Evolutionary conservation across 1,139 yeast species (phyloP).

Genomic region (Suhomyces taliae): DNA sequence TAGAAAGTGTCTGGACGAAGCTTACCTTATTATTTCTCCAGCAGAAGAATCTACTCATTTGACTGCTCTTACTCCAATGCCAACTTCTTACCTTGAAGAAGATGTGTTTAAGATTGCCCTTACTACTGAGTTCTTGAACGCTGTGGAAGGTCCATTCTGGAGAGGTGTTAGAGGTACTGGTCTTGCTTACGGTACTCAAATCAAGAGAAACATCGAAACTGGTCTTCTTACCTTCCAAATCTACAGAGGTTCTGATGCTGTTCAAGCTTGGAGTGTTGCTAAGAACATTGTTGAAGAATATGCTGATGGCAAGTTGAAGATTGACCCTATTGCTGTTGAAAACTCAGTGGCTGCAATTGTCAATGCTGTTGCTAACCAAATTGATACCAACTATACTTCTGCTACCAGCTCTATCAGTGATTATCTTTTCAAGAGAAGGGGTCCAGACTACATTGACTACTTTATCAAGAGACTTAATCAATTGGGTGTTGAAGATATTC

Average conservation of each 20-base stretch:
- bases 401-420: conserved; percentile 68
- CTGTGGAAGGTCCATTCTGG: conserved; percentile 98
- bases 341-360: conserved; percentile 79
- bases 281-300: conserved; percentile 63
- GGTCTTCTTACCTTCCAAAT: conserved; percentile 68
- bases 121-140: conserved; percentile 74
- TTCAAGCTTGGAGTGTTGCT: conserved; percentile 69
- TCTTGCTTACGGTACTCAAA: conserved; percentile 83
- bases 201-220: conserved; percentile 59
- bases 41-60: conserved; percentile 87
- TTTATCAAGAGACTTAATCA: conserved; percentile 49
- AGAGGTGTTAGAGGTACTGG: conserved; percentile 95
- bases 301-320: conserved; percentile 49
- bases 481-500: conserved; percentile 60
- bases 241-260: conserved; percentile 83
- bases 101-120: conserved; percentile 73
- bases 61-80: conserved; percentile 59
- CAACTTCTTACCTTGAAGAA: conserved; percentile 60
- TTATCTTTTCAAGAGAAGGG: conserved; percentile 65
- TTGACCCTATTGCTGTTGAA: conserved; percentile 62
- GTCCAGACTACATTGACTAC: conserved; percentile 51
- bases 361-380: conserved; percentile 65
- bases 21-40: conserved; percentile 71
- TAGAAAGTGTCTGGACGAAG: conserved; percentile 48
- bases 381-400: conserved; percentile 59